Conservation (phyloP, 2,329 filamentous ascomycete species). For the Fusarium chaquense region DNA sequence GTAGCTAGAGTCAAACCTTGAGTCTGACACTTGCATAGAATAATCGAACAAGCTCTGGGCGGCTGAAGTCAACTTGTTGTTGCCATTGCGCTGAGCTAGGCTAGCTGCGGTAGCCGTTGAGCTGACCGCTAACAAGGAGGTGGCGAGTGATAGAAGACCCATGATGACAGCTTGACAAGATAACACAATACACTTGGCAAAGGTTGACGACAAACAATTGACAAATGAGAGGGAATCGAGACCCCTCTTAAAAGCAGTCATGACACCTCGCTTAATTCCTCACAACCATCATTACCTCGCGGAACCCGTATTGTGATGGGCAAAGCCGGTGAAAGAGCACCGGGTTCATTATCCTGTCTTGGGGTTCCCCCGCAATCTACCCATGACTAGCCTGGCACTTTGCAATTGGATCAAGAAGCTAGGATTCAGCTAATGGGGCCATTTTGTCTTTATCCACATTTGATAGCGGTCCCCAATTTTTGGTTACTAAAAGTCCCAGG, state of each 20-base stretch:
- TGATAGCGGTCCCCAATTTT: constrained; percentile 2
- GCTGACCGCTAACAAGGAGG: constrained; percentile 11
- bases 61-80: constrained; percentile 15
- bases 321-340: constrained; percentile 21
- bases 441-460: constrained; percentile 6
- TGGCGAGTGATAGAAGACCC: constrained; percentile 25
- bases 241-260: constrained; percentile 17
- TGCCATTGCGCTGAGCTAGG: constrained; percentile 11
- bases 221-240: background rate
- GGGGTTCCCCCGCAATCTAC: constrained; percentile 13
- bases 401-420: background rate
- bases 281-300: background rate
- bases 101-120: constrained; percentile 11
- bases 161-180: background rate
- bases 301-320: constrained; percentile 1
- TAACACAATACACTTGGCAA: background rate
- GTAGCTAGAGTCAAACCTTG: constrained; percentile 57
- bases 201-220: background rate
- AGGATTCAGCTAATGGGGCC: constrained; percentile 4
- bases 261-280: background rate
- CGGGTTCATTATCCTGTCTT: constrained; percentile 9
- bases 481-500: background rate
- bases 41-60: constrained; percentile 40
- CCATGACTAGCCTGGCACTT: background rate
- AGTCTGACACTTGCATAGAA: constrained; percentile 55